Evolutionary conservation across 192 early-diverging fungal species (phyloP).

Genomic region (Coemansia aciculifera): DNA sequence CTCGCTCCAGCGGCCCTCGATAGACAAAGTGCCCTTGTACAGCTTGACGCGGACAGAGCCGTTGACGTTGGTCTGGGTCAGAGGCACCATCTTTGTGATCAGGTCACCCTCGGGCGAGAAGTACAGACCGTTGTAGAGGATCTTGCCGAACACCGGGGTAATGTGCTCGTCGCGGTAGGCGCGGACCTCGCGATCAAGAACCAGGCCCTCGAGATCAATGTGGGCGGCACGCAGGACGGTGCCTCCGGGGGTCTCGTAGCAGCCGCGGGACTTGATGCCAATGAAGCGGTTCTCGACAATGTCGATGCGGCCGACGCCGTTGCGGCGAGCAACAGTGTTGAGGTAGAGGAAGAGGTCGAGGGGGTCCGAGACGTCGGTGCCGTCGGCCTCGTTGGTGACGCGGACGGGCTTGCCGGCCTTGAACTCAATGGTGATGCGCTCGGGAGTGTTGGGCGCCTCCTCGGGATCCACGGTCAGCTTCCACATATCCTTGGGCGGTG

Average conservation of each 20-base stretch:
- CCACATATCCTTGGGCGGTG: constrained; percentile 99
- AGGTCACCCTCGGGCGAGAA: constrained; percentile 95
- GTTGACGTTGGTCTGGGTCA: constrained; percentile 84
- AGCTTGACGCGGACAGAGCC: constrained; percentile 93
- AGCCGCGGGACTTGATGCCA: constrained; percentile 98
- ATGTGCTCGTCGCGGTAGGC: constrained; percentile 91
- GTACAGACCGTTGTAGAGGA: constrained; percentile 96
- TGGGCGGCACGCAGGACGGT: constrained; percentile 94
- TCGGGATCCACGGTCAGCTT: constrained; percentile 97
- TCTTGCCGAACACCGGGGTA: constrained; percentile 68
- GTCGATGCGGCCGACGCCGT: constrained; percentile 97
- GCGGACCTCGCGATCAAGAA: constrained; percentile 94
- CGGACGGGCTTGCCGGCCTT: constrained; percentile 83
- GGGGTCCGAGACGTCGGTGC: constrained; percentile 64
- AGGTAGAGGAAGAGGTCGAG: constrained; percentile 93
- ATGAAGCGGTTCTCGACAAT: constrained; percentile 99
- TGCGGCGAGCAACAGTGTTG: constrained; percentile 91
- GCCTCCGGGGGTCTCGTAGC: constrained; percentile 99
- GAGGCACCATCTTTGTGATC: constrained; percentile 76
- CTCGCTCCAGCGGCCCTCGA: constrained; percentile 88
- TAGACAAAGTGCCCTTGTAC: constrained; percentile 90
- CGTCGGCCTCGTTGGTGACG: constrained; percentile 81
- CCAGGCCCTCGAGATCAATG: constrained; percentile 93
- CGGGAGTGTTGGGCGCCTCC: constrained; percentile 93
- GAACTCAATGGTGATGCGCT: constrained; percentile 92